These are phyloP conservation scores for Hyaloscypha variabilis DNA, from an alignment of 495 filamentous ascomycete genomes.

Conservation along the genomic window DNA sequence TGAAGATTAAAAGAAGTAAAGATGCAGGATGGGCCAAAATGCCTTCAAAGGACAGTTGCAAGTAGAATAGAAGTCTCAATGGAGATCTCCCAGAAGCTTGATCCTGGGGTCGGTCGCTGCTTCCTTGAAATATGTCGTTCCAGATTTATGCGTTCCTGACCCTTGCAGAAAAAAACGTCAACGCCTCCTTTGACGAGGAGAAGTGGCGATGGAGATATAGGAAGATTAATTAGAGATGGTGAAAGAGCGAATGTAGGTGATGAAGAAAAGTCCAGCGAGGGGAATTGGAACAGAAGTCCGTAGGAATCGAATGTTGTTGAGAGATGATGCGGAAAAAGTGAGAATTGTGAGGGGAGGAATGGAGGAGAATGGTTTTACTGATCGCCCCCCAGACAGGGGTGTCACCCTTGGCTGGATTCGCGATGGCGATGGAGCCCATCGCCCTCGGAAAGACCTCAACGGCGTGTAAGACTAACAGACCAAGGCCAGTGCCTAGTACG, in stretches of 20 bases:
- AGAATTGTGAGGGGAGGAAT: constrained; percentile 6
- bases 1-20: constrained; percentile 6
- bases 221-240: not conserved
- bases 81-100: not conserved
- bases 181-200: not conserved
- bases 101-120: not conserved
- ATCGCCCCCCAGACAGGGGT: not conserved
- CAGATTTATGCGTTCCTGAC: not conserved
- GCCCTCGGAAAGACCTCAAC: not conserved
- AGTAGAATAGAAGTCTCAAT: not conserved
- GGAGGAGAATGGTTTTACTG: not conserved
- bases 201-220: not conserved
- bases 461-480: not conserved
- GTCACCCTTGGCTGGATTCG: too few relatives aligned
- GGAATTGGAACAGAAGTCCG: constrained; percentile 12
- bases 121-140: constrained; percentile 7
- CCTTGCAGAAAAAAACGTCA: not conserved
- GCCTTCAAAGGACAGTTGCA: constrained; percentile 4
- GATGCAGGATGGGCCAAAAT: not conserved
- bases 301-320: not conserved
- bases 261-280: constrained; percentile 14
- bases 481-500: not conserved
- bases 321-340: not conserved
- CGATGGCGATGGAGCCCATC: too few relatives aligned
- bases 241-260: not conserved